Evolutionary conservation across 2,329 filamentous ascomycete species (phyloP), one percentile per base, ranked within the genome.

Genomic region (Nemania sp.): DNA sequence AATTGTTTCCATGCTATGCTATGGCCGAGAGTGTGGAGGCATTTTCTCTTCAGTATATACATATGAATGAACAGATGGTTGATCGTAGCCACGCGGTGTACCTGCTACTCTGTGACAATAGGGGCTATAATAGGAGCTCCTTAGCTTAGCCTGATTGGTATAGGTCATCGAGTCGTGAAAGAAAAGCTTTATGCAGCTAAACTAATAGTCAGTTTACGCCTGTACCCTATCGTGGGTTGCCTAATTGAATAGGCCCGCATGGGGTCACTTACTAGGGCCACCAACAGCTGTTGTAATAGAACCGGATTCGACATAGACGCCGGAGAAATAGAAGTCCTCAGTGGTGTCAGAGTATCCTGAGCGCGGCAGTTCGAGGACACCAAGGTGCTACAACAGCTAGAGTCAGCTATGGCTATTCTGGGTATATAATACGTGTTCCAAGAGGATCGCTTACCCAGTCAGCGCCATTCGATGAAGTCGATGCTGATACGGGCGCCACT

Each of bases 271-370:
- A 75, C 73, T 62, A 5, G 77, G 76, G 5, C 78, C 77, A 51
- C 75, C 71, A 29, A 79, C 70, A 26, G 74, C 68, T 29, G 79
- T 81, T 45, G 80, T 82, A 47, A 82, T 78, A 20, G 75, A 29
- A 15, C 87, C 89, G 55, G 81, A 84, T 84, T 93, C 91, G 59
- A 93, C 83, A 74, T 92, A 93, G 7, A 92, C 88, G 18, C 91
- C 90, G 2, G 87, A 90, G 81, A 92, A 93, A 77, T 87, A 92
- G 83, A 90, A 91, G 77, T 93, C 90, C 82, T 92, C 90, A 38
- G 78, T 82, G 2, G 76, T 78, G 54, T 88, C 86, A 53, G 84
- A 79, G 64, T 87, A 86, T 0, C 88, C 87, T 15, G 81, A 81
- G 26, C 87, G 84, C 18, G 89, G 88, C 62, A 93, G 82, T 72